Base-by-base conservation (phyloP, 768 basidiomycete genomes). In the Rubroboletus satanas region DNA sequence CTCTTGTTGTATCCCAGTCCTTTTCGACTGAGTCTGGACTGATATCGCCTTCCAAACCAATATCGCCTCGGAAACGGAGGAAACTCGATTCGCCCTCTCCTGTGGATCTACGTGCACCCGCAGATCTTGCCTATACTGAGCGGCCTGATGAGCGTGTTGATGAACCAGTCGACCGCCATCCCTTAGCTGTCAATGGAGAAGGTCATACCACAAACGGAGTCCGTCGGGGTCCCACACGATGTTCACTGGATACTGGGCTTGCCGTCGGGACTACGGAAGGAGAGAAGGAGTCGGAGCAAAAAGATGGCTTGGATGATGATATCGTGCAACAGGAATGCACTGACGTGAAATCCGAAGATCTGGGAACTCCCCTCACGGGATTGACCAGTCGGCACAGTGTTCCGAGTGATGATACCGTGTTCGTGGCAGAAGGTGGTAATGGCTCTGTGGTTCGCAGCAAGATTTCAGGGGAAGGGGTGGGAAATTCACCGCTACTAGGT, bases 321-420 rank as follows among this genome's bases (percentile, higher is more conserved):
- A 33, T 43, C 6, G 33, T 41, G 11, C 58, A 44, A 52, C 58
- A 44, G 8, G 62, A 61, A 33, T 58, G 51, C 53, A n/a, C 53
- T 21, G 75, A 73, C 46, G 71, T 77, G 41, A 80, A 80, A 64
- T 76, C 75, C n/a, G 83, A 84, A 64, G 82, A 82, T 54, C 58
- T 71, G 51, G 79, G 73, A 31, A 83, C 82, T 31, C 80, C 82
- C 1, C 66, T 78, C 43, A 82, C 78, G 7, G 75, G 69, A 21
- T 60, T 72, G 52, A 76, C 79, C 46, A 80, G 79, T 59, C 74
- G 74, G 55, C 80, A 79, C 62, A 84, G 83, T 58, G 73, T 76
- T 54, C 79, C 80, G 31, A 83, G 79, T 62, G 85, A 85, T 56
- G 81, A 80, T 50, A 84, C 80, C 9, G 73, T 83, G 39, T 74